Conservation (phyloP, 2,329 filamentous ascomycete genomes). For the Aureobasidium sp. region DNA sequence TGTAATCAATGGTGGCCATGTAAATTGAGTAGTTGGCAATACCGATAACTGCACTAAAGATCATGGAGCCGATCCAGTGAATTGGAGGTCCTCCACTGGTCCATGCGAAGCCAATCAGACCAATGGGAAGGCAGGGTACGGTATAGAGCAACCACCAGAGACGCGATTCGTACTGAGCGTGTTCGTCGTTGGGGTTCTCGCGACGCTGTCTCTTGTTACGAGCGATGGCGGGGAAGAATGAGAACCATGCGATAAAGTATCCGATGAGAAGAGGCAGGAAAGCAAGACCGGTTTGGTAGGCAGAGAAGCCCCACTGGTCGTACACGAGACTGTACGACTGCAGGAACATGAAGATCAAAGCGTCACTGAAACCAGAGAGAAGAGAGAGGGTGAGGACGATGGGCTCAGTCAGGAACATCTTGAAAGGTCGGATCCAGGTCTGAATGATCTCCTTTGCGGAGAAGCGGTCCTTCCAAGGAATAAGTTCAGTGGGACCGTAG, state of each 20-base stretch:
- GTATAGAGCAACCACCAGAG: conserved; percentile 59
- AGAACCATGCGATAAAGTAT: conserved; percentile 55
- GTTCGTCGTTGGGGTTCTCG: conserved; percentile 39
- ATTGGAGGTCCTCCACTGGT: conserved; percentile 56
- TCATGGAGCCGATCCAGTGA: conserved; percentile 62
- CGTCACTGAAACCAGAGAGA: conserved; percentile 66
- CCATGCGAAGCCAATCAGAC: conserved; percentile 66
- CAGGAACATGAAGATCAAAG: conserved; percentile 73
- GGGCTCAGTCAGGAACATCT: conserved; percentile 69
- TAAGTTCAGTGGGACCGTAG: conserved; percentile 69
- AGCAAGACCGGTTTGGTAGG: conserved; percentile 50
- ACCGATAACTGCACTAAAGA: conserved; percentile 60
- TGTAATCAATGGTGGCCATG: conserved; percentile 72
- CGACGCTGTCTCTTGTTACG: conserved; percentile 43
- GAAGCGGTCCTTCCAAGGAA: conserved; percentile 34
- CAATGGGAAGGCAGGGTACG: conserved; percentile 57
- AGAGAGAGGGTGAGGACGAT: conserved; percentile 65
- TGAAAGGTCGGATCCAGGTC: conserved; percentile 60
- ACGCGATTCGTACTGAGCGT: conserved; percentile 57
- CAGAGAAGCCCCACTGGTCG: conserved; percentile 57
- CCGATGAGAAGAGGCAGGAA: conserved; percentile 63
- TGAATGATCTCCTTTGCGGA: conserved; percentile 37
- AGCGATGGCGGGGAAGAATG: conserved; percentile 51
- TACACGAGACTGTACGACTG: conserved; percentile 66
- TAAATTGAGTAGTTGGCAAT: conserved; percentile 58